Evolutionary conservation across 805 yeast species (phyloP).

Genomic region (Candida pini): DNA sequence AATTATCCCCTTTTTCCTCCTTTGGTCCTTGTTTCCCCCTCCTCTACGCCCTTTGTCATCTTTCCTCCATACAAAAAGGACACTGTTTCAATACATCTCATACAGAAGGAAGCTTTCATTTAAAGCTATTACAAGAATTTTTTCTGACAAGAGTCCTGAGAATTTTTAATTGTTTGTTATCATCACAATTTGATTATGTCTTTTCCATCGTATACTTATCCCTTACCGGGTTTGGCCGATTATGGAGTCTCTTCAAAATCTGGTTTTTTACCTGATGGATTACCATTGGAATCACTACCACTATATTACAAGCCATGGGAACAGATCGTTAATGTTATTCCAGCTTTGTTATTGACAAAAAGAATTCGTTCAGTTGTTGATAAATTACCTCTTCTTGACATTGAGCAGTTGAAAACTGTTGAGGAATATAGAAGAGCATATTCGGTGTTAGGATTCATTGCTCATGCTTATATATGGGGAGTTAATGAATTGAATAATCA

Average conservation of each 20-base stretch:
- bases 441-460: slow-evolving; percentile 68
- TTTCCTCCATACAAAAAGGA: no score
- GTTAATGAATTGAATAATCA: slow-evolving; percentile 53
- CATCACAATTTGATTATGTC: slow-evolving; percentile 2
- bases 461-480: slow-evolving; percentile 92
- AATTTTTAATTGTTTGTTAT: no score
- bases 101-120: no score
- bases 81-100: no score
- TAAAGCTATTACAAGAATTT: no score
- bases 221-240: slow-evolving; percentile 49
- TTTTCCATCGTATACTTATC: slow-evolving; percentile 22
- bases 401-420: slow-evolving; percentile 37
- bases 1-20: no score
- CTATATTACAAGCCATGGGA: slow-evolving; percentile 76
- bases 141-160: no score
- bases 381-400: slow-evolving; percentile 50
- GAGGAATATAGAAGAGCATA: slow-evolving; percentile 74
- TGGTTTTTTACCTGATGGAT: slow-evolving; percentile 72
- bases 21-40: no score
- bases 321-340: slow-evolving; percentile 53
- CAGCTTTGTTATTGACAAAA: slow-evolving; percentile 65
- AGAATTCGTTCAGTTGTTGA: slow-evolving; percentile 62
- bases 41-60: no score
- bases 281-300: slow-evolving; percentile 59
- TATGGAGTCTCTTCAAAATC: slow-evolving; percentile 65